Evolutionary conservation across 306 rosid genomes (phyloP).

Genomic region (Astragalus membranaceus): DNA sequence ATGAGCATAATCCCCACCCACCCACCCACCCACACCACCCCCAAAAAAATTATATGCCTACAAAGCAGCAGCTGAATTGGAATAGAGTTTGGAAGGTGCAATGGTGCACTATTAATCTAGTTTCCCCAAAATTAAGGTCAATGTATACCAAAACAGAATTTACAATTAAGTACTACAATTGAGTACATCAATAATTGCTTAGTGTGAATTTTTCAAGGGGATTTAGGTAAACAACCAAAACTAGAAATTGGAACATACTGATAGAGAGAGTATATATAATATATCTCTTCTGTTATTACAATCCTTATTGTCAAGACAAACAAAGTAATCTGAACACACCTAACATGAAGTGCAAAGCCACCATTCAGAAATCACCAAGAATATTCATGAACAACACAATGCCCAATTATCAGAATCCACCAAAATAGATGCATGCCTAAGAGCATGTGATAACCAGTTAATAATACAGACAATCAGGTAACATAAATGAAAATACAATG

Average conservation of each 20-base stretch:
- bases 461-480: no score
- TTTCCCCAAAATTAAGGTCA: background rate
- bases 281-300: conserved; percentile 33
- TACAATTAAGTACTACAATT: background rate
- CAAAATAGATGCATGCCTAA: no score
- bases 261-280: background rate
- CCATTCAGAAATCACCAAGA: conserved; percentile 41
- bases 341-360: conserved; percentile 1
- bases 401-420: no score
- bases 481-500: no score
- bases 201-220: background rate
- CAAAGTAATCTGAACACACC: background rate
- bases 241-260: background rate
- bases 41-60: no score
- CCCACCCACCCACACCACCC: no score
- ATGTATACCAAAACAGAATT: background rate
- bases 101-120: background rate
- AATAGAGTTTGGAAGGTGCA: background rate
- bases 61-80: background rate
- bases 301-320: conserved; percentile 5
- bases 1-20: no score
- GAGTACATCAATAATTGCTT: background rate
- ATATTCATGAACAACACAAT: background rate
- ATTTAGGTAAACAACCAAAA: background rate
- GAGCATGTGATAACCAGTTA: no score